Evolutionary conservation across 352 stramenopile genomes (phyloP), one percentile per base, ranked within the genome.

Genomic region (Phytophthora tentaculata): DNA sequence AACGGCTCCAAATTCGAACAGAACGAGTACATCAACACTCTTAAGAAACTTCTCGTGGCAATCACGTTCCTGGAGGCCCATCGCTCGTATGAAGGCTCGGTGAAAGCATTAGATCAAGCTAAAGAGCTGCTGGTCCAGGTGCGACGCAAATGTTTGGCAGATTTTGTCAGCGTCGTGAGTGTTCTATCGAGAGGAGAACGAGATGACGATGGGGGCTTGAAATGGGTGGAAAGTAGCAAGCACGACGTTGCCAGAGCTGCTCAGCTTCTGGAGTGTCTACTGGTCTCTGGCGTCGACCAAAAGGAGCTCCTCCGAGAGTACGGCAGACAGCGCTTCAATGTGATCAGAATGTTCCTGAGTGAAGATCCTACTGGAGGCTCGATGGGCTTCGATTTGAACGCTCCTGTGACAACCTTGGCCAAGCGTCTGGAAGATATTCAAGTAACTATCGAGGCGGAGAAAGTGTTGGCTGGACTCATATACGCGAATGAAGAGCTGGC

Each of bases 1-100:
- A 88, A 88, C 56, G 85, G 83, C 7, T 70, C 77, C 45, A 95
- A 91, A 59, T 89, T 89, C 59, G 84, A 91, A 20, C 85, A 92
- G 54, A 67, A 85, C 14, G 78, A 88, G 43, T 94, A 94, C 52
- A 68, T 91, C 7, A 70, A 73, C 45, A 74, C 87, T 29, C 64
- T 95, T 22, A 69, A 90, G 45, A 88, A 88, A 64, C 65, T 95
- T 28, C 56, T 94, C 56, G 65, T 80, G n/a, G 77, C 85, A 0
- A 90, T 93, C 49, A 51, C 68, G 14, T 95, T 95, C 52, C 67
- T 93, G 5, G 84, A 93, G 64, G 74, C 44, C 39, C 88, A 95
- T 66, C 74, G 76, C 19, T 76, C 72, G 26, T 94, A 93, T 65
- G 85, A 94, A 80, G 84, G 88, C 10, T 93, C 84, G 3, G 64